Base-by-base conservation (phyloP, 139 green algal species). In the Klebsormidium nitens region DNA sequence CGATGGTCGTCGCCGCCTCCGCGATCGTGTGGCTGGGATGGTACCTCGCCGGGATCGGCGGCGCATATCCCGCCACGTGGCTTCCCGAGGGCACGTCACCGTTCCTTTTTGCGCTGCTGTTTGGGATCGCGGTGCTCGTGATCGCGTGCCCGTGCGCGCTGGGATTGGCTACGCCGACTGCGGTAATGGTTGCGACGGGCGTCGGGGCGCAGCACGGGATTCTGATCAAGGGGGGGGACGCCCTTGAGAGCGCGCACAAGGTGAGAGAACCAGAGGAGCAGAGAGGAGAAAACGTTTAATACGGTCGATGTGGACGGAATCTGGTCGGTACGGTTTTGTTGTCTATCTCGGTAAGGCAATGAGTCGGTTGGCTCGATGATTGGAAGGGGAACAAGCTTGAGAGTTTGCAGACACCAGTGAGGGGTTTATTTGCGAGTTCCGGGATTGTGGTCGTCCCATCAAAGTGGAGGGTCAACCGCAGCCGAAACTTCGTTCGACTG, bases 161-260 rank as follows among this genome's bases (percentile, higher is more conserved):
- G 14, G 82, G 94, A 2, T 85, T 99, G 38, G 94, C 94, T 57
- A 99, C 94, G 6, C 94, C 94, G 47, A 99, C 94, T 0, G 94
- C 94, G 1, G 91, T 99, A 44, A 98, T 99, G 94, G 92, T 97
- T 28, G 92, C 86, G 39, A 97, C 92, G 6, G 90, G 87, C 5
- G 82, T 97, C 36, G 92, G 86, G 4, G 92, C 89, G 19, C 17
- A 71, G 76, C 26, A 90, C 32, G 94, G 92, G 36, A 89, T 97
- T 26, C 84, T 99, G 5, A 97, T 98, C 78, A 98, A 98, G 72
- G 92, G 91, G 29, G 87, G 83, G 14, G 87, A 91, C 8, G 82
- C 83, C 6, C 76, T 95, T 52, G 89, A 95, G 71, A 65, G 70
- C 3, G 85, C 87, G 1, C 61, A 78, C 65, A 74, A 82, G 2